Evolutionary conservation across 164 flowering plant genomes (phyloP).

Genomic region (Macadamia tetraphylla): DNA sequence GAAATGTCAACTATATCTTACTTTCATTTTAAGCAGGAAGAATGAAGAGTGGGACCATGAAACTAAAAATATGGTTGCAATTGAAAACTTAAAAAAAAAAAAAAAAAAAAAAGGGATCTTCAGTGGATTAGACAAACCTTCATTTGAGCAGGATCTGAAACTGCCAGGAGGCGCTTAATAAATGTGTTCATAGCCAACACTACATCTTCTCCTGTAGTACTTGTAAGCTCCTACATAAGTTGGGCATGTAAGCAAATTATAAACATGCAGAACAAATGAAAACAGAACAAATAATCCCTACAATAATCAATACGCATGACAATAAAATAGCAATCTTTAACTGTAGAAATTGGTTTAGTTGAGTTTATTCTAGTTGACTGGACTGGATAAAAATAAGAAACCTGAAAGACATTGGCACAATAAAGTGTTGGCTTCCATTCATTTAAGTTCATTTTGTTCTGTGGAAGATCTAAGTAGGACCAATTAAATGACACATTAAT

Average conservation of each 20-base stretch:
- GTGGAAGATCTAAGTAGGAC: background rate
- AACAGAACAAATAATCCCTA: background rate
- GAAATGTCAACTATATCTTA: too few relatives aligned
- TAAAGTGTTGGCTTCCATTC: background rate
- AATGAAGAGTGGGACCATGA: too few relatives aligned
- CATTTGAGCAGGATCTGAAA: constrained; percentile 80
- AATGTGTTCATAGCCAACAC: constrained; percentile 91
- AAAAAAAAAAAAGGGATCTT: too few relatives aligned
- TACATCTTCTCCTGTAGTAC: constrained; percentile 93
- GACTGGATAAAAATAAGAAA: background rate
- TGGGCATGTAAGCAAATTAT: background rate
- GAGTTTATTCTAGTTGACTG: background rate
- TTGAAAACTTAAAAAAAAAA: too few relatives aligned
- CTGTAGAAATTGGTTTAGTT: background rate
- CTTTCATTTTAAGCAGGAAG: background rate
- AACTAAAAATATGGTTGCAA: background rate
- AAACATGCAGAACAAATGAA: background rate
- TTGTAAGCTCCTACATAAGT: constrained; percentile 71
- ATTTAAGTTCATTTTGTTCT: background rate
- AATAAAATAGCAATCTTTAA: background rate
- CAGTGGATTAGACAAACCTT: constrained; percentile 45
- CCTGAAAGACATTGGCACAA: background rate
- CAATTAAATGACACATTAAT: too few relatives aligned
- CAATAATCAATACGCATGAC: background rate
- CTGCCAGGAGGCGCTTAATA: constrained; percentile 83